Base-by-base conservation (phyloP, 768 basidiomycete species). In the Leccinum obscurum region DNA sequence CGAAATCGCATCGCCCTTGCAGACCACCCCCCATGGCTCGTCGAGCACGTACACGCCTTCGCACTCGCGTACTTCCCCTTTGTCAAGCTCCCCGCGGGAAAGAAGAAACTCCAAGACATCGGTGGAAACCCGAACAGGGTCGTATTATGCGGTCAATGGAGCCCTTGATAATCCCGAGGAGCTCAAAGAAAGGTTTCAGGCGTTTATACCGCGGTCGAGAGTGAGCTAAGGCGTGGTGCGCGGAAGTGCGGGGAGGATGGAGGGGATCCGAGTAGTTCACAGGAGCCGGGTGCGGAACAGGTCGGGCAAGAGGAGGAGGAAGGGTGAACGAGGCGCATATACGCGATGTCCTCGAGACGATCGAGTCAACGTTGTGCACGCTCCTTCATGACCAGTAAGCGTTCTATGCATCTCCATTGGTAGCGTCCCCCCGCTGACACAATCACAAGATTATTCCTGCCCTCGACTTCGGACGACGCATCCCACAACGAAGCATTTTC, bases 401-500 rank as follows among this genome's bases (percentile, higher is more conserved):
- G 9, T 30, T 30, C 30, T 30, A 30, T 30, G 30, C 30, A 30
- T 30, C 9, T 30, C 30, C 30, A 30, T 30, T 30, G 28, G 3
- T 30, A 7, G 30, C 17, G 5, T 30, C 9, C 32, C 2, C 41
- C 46, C 9, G 59, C 52, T 52, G 41, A 34, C 54, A 55, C 48
- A 6, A 41, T 22, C 54, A 17, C 53, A 95, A 39, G 93, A 58
- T 67, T 97, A 4, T 97, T 94, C 75, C 82, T 87, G 55, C 92
- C 90, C 1, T 80, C 86, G 2, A 83, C 84, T 20, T 79, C 83
- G n/a, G 84, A 86, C 55, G 96, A 99, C 67, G 79, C 83, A 0
- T 88, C 87, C 1, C 95, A 97, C 70, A 95, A 99, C 70, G 92
- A 93, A 67, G 90, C 93, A 0, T 78, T 99, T 4, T 86, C 94